phyloP scores from a whole-genome alignment of 495 filamentous ascomycete species.

The Daldinia caldariorum region DNA sequence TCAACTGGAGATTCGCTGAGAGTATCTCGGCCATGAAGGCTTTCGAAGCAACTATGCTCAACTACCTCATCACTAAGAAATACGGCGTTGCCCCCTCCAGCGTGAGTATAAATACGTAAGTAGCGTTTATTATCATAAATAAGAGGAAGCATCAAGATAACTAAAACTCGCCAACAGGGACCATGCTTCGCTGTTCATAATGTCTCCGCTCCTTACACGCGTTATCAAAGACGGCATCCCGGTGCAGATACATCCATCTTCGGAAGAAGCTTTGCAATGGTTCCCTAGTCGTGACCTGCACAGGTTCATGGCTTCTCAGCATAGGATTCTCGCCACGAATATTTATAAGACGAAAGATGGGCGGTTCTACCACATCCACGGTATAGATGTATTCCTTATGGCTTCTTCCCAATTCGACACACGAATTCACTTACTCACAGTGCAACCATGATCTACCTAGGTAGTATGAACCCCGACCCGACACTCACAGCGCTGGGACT shows the following conservation, averaged over 20 bases:
- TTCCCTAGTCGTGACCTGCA: conserved; percentile 19
- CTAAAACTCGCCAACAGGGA: not conserved
- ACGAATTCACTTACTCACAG: not conserved
- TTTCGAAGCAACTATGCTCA: not conserved
- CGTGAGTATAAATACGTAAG: not conserved
- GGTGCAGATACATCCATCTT: not conserved
- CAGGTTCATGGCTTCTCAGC: conserved; percentile 10
- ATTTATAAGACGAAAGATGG: conserved; percentile 62
- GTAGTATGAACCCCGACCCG: not conserved
- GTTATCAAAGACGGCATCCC: not conserved
- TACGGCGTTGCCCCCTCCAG: not conserved
- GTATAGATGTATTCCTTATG: conserved; percentile 34
- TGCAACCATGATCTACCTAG: not conserved
- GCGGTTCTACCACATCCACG: conserved; percentile 61
- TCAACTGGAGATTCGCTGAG: not conserved
- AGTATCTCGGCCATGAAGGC: not conserved
- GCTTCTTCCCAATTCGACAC: not conserved
- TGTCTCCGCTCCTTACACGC: not conserved
- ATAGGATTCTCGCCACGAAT: conserved; percentile 52
- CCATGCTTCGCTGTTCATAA: not conserved
- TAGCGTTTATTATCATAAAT: not conserved
- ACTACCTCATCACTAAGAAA: not conserved
- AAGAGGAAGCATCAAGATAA: not conserved
- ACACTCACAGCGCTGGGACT: not conserved
- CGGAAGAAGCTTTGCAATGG: not conserved